Conservation (phyloP, 2,329 filamentous ascomycete species). For the Paecilomyces fulvus region DNA sequence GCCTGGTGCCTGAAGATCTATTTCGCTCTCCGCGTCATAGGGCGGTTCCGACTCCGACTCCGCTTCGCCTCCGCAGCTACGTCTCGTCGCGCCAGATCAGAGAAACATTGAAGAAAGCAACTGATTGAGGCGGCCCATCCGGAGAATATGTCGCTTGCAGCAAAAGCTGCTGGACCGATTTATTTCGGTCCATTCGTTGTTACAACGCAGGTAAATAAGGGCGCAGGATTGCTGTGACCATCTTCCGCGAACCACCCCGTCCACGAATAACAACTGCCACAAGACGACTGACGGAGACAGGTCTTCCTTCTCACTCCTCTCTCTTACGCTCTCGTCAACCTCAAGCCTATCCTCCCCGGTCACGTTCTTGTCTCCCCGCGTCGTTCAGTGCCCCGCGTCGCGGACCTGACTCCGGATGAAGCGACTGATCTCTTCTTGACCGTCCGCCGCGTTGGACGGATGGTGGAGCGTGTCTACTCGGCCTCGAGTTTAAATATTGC, state of each 20-base stretch:
- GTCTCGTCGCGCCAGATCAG: neutral
- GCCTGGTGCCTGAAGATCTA: neutral
- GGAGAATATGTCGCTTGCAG: neutral
- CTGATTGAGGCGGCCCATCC: neutral
- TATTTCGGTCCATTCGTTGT: slow-evolving; percentile 71
- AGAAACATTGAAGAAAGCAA: neutral
- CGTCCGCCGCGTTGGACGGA: slow-evolving; percentile 71
- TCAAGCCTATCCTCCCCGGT: slow-evolving; percentile 87
- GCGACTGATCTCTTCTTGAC: slow-evolving; percentile 80
- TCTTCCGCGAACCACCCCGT: neutral
- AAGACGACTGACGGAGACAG: slow-evolving; percentile 36
- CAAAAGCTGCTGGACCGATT: slow-evolving; percentile 34
- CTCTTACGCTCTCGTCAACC: slow-evolving; percentile 85
- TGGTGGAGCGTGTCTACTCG: slow-evolving; percentile 55
- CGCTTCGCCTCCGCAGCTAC: neutral
- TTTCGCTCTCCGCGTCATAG: neutral
- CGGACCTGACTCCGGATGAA: slow-evolving; percentile 64
- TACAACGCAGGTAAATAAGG: slow-evolving; percentile 54
- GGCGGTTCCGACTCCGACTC: neutral
- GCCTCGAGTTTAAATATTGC: slow-evolving; percentile 83
- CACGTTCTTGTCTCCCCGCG: slow-evolving; percentile 86
- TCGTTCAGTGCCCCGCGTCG: slow-evolving; percentile 59
- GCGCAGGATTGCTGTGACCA: neutral
- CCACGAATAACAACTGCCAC: neutral
- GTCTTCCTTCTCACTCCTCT: slow-evolving; percentile 77